Base-by-base conservation (phyloP, 371 early-diverging fungal species). In the Nematocida major region DNA sequence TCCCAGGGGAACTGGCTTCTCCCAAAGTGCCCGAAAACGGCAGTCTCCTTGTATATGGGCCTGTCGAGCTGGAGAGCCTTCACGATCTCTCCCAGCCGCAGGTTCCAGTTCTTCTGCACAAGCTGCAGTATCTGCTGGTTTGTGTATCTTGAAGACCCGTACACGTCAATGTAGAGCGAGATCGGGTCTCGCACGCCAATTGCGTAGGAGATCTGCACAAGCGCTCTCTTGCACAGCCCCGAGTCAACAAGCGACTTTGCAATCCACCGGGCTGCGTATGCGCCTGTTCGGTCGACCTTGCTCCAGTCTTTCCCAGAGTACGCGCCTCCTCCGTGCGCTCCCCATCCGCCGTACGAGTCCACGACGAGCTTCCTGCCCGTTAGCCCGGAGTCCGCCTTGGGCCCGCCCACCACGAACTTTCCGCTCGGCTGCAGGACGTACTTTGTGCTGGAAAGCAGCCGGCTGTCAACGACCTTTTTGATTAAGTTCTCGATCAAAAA, bases 251-350 rank as follows among this genome's bases (percentile, higher is more conserved):
- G 86, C 45, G 95, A 89, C 83, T 88, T 84, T 86, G 97, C 96
- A 82, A 97, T 92, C 93, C 95, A 95, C 81, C 97, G 92, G 79
- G 93, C 95, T 66, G 95, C 91, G 88, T 97, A 97, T 80, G 97
- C 97, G 81, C 94, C 97, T 67, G 94, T 94, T 87, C 97, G 91
- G 86, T 97, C 97, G 84, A 97, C 97, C 91, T 97, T 97, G 88
- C 95, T 93, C 91, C 92, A 95, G 88, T 97, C 97, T 90, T 97
- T 97, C 79, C 97, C 97, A 81, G 91, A 91, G 91, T 95, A 96
- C 82, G 95, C 93, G 87, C 97, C 97, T 86, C 97, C 97, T 86
- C 97, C 97, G 89, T 97, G 96, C 79, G 93, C 93, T 86, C 96
- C 95, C 90, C 91, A 93, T 85, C 97, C 96, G 84, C 95, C 94